phyloP scores from a whole-genome alignment of 306 rosid genomes.

The Trifolium subterraneum region DNA sequence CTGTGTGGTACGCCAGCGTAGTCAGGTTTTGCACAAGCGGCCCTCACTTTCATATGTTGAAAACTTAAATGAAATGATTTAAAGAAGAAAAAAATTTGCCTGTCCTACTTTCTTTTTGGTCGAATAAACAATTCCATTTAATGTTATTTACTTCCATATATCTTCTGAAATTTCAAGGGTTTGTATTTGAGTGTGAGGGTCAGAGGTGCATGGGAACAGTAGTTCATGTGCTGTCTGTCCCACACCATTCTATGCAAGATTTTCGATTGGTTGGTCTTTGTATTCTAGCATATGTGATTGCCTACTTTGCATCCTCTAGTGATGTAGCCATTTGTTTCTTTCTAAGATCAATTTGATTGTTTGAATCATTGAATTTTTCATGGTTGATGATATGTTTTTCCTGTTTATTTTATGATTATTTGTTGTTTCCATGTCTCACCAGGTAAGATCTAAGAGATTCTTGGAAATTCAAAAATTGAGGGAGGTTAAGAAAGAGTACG shows the following conservation, averaged over 20 bases:
- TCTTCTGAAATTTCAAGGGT: conserved; percentile 25
- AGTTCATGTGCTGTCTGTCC: not conserved
- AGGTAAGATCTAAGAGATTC: conserved; percentile 92
- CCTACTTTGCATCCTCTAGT: conserved; percentile 8
- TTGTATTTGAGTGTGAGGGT: not conserved
- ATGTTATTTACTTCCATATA: not conserved
- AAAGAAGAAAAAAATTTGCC: not conserved
- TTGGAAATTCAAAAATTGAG: conserved; percentile 91
- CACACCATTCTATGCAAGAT: conserved; percentile 3
- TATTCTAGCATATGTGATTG: conserved; percentile 2
- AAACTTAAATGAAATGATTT: not conserved
- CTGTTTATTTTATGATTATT: conserved; percentile 13
- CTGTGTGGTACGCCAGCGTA: not conserved
- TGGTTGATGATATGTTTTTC: not conserved
- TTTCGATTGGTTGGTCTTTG: conserved; percentile 30
- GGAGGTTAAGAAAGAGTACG: conserved; percentile 86
- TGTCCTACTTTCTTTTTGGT: not conserved
- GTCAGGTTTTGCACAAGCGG: not conserved
- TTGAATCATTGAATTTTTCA: conserved; percentile 15
- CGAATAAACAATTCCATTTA: not conserved
- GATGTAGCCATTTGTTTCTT: not conserved
- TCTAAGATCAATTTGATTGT: not conserved
- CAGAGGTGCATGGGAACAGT: not conserved
- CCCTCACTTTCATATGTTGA: not conserved
- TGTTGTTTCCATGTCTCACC: conserved; percentile 42